A percentile compares a stretch with the other conserved stretches of the same genome.
These are phyloP conservation scores for Microbotryomycetes sp. DNA, from an alignment of 1,284 basidiomycete genomes.

Conservation along the genomic window DNA sequence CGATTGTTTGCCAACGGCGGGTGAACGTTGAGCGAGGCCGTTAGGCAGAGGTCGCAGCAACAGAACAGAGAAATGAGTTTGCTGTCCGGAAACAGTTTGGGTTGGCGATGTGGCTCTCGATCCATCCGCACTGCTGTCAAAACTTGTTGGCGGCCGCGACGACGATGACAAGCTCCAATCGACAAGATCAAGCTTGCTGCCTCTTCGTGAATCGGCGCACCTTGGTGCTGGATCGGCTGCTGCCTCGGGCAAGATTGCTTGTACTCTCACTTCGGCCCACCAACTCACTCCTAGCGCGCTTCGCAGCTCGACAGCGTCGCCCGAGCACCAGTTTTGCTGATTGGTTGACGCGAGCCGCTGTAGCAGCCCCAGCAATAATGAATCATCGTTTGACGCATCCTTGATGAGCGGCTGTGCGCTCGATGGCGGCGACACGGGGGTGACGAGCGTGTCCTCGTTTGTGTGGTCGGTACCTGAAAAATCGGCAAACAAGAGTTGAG, in stretches of 20 bases:
- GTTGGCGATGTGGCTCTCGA: not conserved
- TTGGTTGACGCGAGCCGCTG: not conserved
- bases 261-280: constrained; percentile 11
- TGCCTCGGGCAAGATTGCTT: not conserved
- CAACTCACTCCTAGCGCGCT: constrained; percentile 4
- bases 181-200: not conserved
- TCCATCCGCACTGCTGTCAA: not conserved
- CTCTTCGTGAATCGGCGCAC: not conserved
- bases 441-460: not conserved
- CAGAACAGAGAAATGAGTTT: constrained; percentile 3
- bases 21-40: not conserved
- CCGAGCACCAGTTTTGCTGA: constrained; percentile 4
- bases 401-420: not conserved
- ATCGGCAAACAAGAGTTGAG: not conserved
- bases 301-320: constrained; percentile 9
- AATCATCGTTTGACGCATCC: not conserved
- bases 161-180: not conserved
- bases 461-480: not conserved
- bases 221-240: not conserved
- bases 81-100: not conserved
- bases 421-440: not conserved
- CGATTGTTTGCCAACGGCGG: not conserved
- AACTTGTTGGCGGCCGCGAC: not conserved
- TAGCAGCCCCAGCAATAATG: constrained; percentile 3
- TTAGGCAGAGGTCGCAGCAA: constrained; percentile 7